Percentiles rank a stretch among this genome's conserved stretches.
phyloP scores from a whole-genome alignment of 192 early-diverging fungal species.

The Dispira simplex region DNA sequence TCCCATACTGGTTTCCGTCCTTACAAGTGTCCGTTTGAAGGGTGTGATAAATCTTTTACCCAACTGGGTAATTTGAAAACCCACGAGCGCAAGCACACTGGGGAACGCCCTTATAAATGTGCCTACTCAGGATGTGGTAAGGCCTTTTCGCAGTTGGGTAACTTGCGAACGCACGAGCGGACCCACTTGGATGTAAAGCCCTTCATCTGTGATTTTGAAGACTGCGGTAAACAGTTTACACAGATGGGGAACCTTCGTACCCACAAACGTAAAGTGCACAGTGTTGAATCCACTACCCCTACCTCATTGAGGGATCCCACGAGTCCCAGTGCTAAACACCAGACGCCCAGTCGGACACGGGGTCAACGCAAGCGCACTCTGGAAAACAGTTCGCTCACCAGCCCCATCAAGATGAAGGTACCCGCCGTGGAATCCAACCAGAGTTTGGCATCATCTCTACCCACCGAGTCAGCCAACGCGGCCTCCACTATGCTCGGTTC shows the following conservation, averaged over 20 bases:
- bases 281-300: background rate
- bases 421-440: background rate
- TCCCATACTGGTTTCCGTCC: background rate
- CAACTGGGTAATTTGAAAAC: conserved; percentile 26
- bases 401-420: background rate
- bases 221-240: conserved; percentile 55
- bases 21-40: conserved; percentile 12
- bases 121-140: conserved; percentile 52
- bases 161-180: conserved; percentile 69
- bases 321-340: background rate
- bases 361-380: background rate
- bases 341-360: background rate
- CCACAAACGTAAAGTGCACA: conserved; percentile 13
- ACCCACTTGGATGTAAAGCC: conserved; percentile 63
- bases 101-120: conserved; percentile 47
- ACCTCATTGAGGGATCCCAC: background rate
- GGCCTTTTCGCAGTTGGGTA: conserved; percentile 65
- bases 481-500: no score
- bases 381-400: background rate
- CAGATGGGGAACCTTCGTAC: conserved; percentile 56
- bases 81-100: conserved; percentile 39
- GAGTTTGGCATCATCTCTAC: background rate
- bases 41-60: conserved; percentile 22
- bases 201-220: conserved; percentile 44
- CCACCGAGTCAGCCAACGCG: background rate